phyloP scores from a whole-genome alignment of 305 asterid genomes.

The Coffea humblotiana region DNA sequence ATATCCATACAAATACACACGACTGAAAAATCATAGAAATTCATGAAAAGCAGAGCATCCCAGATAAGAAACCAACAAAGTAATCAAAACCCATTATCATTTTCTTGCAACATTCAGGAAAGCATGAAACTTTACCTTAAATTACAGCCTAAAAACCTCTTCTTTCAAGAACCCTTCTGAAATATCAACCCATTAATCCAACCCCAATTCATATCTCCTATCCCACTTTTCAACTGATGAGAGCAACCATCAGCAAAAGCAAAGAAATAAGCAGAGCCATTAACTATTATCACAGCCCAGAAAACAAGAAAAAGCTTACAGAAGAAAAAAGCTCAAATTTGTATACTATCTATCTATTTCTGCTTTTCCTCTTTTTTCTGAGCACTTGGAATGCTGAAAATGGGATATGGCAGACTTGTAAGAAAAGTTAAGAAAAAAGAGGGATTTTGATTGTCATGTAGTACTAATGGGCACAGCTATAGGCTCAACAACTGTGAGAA shows the following conservation, averaged over 20 bases:
- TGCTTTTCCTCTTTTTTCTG: neutral
- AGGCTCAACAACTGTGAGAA: slow-evolving; percentile 9
- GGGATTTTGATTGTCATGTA: slow-evolving; percentile 26
- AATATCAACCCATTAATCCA: slow-evolving; percentile 1
- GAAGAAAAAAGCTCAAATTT: neutral
- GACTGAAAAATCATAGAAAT: neutral
- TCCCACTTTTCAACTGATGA: neutral
- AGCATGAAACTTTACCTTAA: slow-evolving; percentile 1
- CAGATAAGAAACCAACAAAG: slow-evolving; percentile 14
- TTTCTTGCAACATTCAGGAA: neutral
- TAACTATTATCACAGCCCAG: neutral
- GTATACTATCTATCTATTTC: no score
- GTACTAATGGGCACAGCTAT: neutral
- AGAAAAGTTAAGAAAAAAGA: slow-evolving; percentile 36
- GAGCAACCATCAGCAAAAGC: neutral
- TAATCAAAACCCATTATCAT: slow-evolving; percentile 10
- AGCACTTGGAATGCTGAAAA: slow-evolving; percentile 7
- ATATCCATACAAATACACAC: slow-evolving; percentile 6
- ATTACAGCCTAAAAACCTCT: slow-evolving; percentile 3
- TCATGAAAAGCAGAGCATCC: slow-evolving; percentile 16
- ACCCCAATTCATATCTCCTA: neutral
- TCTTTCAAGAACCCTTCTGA: slow-evolving; percentile 11
- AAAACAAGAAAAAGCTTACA: neutral
- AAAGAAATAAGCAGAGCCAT: slow-evolving; percentile 6
- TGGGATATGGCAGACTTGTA: slow-evolving; percentile 39